Base-by-base conservation (phyloP, 2,329 filamentous ascomycete species). In the Diaporthe ilicicola region DNA sequence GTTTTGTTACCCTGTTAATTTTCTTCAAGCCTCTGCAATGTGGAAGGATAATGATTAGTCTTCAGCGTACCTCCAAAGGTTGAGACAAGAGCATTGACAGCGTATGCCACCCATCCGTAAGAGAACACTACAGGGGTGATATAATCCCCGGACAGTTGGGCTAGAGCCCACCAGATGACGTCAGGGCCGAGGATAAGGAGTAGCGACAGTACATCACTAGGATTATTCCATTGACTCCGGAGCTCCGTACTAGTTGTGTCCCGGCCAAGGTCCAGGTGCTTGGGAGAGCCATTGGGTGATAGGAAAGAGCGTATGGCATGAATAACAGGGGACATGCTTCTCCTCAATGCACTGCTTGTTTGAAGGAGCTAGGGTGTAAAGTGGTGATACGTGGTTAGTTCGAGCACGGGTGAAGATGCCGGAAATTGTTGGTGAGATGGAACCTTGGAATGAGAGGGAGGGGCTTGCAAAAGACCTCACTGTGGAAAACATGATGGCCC, bases 41-140 rank as follows among this genome's bases (percentile, higher is more conserved):
- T n/a, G n/a, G n/a, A n/a, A n/a, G n/a, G n/a, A n/a, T n/a, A n/a
- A n/a, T n/a, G n/a, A n/a, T n/a, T n/a, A n/a, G n/a, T n/a, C n/a
- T n/a, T n/a, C n/a, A n/a, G n/a, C n/a, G n/a, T n/a, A n/a, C n/a
- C n/a, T n/a, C n/a, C n/a, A n/a, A n/a, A n/a, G n/a, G n/a, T n/a
- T n/a, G n/a, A n/a, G n/a, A n/a, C n/a, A n/a, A 76, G 62, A 1
- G 70, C 69, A 13, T 66, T 70, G 39, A 76, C 72, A 10, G 74
- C 68, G 48, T 77, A 77, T 0, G 74, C 66, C 0, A 76, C 73
- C 68, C 75, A 76, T 2, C 76, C 75, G 37, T 77, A 76, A 1
- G 74, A 76, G 13, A 77, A 77, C 50, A 72, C 74, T 3, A 76
- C 76, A 0, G 76, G 74, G 0, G 65, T 74, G 39, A 62, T 73